Evolutionary conservation across 805 yeast genomes (phyloP), one percentile per base, ranked within the genome.

Genomic region (Dipodascopsis uninucleata): DNA sequence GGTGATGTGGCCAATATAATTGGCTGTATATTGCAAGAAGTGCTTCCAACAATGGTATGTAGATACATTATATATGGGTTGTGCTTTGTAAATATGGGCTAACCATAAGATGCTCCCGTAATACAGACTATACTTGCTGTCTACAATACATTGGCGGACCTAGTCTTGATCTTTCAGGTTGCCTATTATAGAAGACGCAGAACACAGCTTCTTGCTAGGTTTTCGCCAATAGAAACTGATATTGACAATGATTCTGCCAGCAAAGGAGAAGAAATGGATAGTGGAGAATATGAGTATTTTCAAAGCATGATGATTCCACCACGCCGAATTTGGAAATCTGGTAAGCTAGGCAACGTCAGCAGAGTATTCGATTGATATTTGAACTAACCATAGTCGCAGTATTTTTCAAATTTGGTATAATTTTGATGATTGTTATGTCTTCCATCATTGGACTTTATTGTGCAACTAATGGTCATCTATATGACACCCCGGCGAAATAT

Each of bases 1-100:
- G 98, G 97, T 36, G 98, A 93, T 65, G 78, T 90, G 0, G 90
- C 93, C 69, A 93, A 93, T 60, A 90, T 90, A 10, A 64, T 90
- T 21, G 98, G 98, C 6, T 89, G 96, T 1, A 71, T 89, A 3
- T 64, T 89, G 55, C 97, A 93, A 66, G 86, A 88, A 9, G 88
- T 90, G 1, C 71, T 93, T 52, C 95, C 96, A 20, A 93, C 98
- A 0, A 93, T 93, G 97, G 59, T 61, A 36, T 17, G 22, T 26
- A 7, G 20, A 16, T 25, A 21, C 23, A n/a, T n/a, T 25, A 5
- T 18, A n/a, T 12, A 7, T 16, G 28, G 16, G 5, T 14, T 34
- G 12, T 34, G 18, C 4, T 14, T 28, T 10, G n/a, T n/a, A n/a
- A 10, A 4, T 16, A 6, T 26, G 6, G n/a, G 12, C 22, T 37